Percentiles rank a stretch among this genome's conserved stretches.
These are phyloP conservation scores for Parathielavia hyrcaniae DNA, from an alignment of 495 filamentous ascomycete genomes.

Conservation along the genomic window DNA sequence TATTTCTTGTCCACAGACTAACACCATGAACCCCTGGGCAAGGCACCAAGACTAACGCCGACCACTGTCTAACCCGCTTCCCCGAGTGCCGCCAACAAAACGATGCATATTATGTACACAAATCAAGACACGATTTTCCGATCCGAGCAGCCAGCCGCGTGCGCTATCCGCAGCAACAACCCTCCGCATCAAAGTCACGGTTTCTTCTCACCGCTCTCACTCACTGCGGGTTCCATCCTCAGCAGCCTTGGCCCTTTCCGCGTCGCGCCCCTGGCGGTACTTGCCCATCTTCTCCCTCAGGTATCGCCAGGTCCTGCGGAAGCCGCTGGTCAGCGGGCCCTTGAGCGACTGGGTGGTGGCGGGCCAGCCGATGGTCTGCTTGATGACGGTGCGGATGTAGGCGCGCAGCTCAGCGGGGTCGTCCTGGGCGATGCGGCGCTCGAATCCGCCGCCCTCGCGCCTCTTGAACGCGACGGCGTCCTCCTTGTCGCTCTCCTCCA, in stretches of 20 bases:
- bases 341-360: slow-evolving; percentile 80
- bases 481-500: slow-evolving; percentile 64
- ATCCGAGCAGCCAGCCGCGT: neutral
- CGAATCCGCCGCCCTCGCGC: slow-evolving; percentile 74
- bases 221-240: neutral
- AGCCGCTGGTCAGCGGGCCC: slow-evolving; percentile 67
- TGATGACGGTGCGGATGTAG: slow-evolving; percentile 67
- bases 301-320: slow-evolving; percentile 64
- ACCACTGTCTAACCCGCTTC: slow-evolving; percentile 14
- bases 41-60: slow-evolving; percentile 6
- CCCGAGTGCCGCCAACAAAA: slow-evolving; percentile 18
- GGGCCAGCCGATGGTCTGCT: slow-evolving; percentile 84
- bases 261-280: slow-evolving; percentile 44
- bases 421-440: slow-evolving; percentile 69
- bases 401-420: slow-evolving; percentile 56
- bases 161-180: neutral
- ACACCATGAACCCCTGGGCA: neutral
- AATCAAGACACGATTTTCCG: slow-evolving; percentile 3
- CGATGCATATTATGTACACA: slow-evolving; percentile 19
- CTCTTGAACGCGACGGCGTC: slow-evolving; percentile 62
- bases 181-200: slow-evolving; percentile 8
- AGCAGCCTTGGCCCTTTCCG: slow-evolving; percentile 16
- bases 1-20: neutral
- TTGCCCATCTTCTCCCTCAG: slow-evolving; percentile 78
- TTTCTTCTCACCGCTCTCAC: slow-evolving; percentile 4